Conservation (phyloP, 345 rosid species). For the Kernera saxatilis region DNA sequence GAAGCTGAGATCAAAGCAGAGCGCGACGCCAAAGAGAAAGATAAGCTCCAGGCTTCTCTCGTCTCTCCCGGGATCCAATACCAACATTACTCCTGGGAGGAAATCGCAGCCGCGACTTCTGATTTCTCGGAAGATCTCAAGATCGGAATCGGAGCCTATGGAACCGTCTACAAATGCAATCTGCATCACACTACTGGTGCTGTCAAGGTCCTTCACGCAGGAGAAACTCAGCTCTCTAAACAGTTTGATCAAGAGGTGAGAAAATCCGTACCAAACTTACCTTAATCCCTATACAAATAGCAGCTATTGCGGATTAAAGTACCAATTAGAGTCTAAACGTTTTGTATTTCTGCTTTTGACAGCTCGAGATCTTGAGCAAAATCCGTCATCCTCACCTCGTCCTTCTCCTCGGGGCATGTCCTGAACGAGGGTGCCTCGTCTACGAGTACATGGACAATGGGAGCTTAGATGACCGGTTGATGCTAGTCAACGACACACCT, state of each 20-base stretch:
- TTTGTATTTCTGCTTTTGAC: constrained; percentile 21
- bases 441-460: constrained; percentile 55
- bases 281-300: too few relatives aligned
- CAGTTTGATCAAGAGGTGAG: constrained; percentile 37
- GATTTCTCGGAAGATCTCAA: constrained; percentile 30
- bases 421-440: constrained; percentile 68
- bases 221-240: constrained; percentile 30
- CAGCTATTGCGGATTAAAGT: too few relatives aligned
- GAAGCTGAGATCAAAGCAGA: constrained; percentile 56
- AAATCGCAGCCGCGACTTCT: constrained; percentile 27
- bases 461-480: constrained; percentile 37
- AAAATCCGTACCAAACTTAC: not conserved
- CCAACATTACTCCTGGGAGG: constrained; percentile 33
- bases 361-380: constrained; percentile 83
- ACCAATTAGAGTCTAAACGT: not conserved
- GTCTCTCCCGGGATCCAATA: constrained; percentile 19
- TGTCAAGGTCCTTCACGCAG: constrained; percentile 33
- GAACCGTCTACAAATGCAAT: constrained; percentile 33
- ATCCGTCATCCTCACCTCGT: constrained; percentile 84
- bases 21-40: constrained; percentile 57
- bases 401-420: constrained; percentile 91
- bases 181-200: constrained; percentile 30
- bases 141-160: constrained; percentile 35
- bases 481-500: constrained; percentile 37
- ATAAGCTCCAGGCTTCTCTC: constrained; percentile 47